A percentile compares a stretch with the other conserved stretches of the same genome.
Conservation (phyloP, 1,284 basidiomycete species). For the Apiotrichum laibachii region DNA sequence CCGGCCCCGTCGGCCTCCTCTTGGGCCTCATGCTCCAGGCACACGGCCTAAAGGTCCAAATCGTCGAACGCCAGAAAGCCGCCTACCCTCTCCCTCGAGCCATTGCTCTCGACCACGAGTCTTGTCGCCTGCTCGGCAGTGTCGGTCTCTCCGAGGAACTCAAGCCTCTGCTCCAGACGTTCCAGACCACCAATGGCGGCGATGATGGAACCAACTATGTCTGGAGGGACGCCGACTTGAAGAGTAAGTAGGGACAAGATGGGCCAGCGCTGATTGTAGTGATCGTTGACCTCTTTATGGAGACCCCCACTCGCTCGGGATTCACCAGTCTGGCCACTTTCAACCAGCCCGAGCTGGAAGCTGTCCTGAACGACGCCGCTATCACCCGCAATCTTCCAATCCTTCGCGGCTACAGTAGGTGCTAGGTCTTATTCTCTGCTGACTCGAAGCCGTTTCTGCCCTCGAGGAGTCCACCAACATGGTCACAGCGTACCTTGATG, state of each 20-base stretch:
- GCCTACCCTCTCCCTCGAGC: conserved; percentile 27
- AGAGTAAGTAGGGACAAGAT: conserved; percentile 7
- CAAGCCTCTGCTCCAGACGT: conserved; percentile 12
- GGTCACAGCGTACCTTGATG: conserved; percentile 1
- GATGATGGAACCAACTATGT: conserved; percentile 23
- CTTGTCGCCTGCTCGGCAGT: conserved; percentile 17
- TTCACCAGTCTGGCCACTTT: conserved; percentile 16
- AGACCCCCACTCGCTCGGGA: conserved; percentile 19
- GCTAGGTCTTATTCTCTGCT: too few species aligned
- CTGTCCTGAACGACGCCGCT: conserved; percentile 7
- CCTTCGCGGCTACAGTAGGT: conserved; percentile 9
- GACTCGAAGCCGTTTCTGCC: not conserved
- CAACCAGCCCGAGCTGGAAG: conserved; percentile 23
- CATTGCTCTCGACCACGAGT: conserved; percentile 25
- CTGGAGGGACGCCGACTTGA: conserved; percentile 23
- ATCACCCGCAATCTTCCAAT: conserved; percentile 3
- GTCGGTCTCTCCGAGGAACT: conserved; percentile 16
- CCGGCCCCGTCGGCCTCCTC: conserved; percentile 14
- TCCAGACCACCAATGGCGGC: conserved; percentile 12
- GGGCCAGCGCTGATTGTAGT: not conserved
- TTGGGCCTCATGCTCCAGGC: conserved; percentile 19
- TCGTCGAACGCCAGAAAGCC: conserved; percentile 25
- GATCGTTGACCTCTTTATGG: conserved; percentile 12
- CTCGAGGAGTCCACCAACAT: not conserved
- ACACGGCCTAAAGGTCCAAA: conserved; percentile 19